A percentile compares a stretch with the other conserved stretches of the same genome.
These are phyloP conservation scores for Endothia cerciana DNA, from an alignment of 2,329 filamentous ascomycete species.

Conservation along the genomic window DNA sequence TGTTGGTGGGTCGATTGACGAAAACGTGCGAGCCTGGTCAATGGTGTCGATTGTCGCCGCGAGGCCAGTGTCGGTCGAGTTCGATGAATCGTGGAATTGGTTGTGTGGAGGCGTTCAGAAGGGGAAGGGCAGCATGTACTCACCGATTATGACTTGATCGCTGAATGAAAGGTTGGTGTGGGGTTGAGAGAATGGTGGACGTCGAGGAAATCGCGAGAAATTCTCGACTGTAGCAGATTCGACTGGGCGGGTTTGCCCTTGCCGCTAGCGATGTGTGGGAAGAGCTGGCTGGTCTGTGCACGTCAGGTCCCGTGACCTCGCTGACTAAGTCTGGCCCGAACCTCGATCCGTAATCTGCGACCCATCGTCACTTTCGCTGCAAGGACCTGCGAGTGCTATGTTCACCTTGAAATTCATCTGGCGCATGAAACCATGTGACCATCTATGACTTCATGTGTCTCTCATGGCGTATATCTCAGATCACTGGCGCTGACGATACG, in stretches of 20 bases:
- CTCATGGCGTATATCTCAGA: no score
- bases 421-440: no score
- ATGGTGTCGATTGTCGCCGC: constrained; percentile 5
- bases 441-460: no score
- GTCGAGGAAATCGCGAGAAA: constrained; percentile 18
- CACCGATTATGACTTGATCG: constrained; percentile 31
- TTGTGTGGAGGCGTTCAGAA: constrained; percentile 7
- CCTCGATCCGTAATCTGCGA: not conserved
- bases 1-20: constrained; percentile 15
- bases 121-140: constrained; percentile 23
- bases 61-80: constrained; percentile 17
- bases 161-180: constrained; percentile 28
- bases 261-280: constrained; percentile 15
- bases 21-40: constrained; percentile 2
- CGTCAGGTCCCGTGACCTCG: constrained; percentile 10
- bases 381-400: no score
- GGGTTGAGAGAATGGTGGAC: constrained; percentile 21
- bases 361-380: not conserved
- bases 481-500: no score
- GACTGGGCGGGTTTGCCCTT: constrained; percentile 9
- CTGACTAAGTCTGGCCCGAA: not conserved
- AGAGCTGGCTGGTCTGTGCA: constrained; percentile 8
- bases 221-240: constrained; percentile 12
- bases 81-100: constrained; percentile 15
- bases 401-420: no score